Conservation (phyloP, 768 basidiomycete genomes). For the Rhodocollybia butyracea region DNA sequence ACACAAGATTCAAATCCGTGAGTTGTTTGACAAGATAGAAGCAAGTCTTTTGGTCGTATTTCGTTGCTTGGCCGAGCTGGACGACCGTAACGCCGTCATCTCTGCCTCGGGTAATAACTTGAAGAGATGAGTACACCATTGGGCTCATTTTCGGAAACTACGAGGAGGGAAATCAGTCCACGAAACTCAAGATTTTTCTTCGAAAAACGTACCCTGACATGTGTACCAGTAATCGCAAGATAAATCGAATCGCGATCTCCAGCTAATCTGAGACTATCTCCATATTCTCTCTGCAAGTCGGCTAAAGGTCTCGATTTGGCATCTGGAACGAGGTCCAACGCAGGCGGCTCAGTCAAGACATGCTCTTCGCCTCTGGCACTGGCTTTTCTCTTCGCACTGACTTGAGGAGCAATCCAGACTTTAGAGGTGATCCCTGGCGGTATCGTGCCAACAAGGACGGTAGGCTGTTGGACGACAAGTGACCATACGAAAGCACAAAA, state of each 20-base stretch:
- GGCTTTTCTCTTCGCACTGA: slow-evolving; percentile 62
- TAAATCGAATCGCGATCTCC: slow-evolving; percentile 74
- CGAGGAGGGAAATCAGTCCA: neutral
- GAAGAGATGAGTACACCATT: slow-evolving; percentile 81
- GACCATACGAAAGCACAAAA: slow-evolving; percentile 85
- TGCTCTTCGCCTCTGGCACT: slow-evolving; percentile 51
- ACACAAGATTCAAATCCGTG: slow-evolving; percentile 72
- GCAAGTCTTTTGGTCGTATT: slow-evolving; percentile 87
- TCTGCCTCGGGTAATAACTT: slow-evolving; percentile 79
- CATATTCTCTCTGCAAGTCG: slow-evolving; percentile 54
- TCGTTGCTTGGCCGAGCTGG: slow-evolving; percentile 70
- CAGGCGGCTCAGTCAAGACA: slow-evolving; percentile 37
- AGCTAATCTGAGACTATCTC: slow-evolving; percentile 66
- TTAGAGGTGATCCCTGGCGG: slow-evolving; percentile 58
- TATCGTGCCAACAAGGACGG: slow-evolving; percentile 69
- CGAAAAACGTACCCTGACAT: slow-evolving; percentile 50
- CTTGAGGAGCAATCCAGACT: slow-evolving; percentile 78
- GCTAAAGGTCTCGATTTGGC: slow-evolving; percentile 53
- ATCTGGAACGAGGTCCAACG: slow-evolving; percentile 53
- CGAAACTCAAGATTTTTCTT: slow-evolving; percentile 1
- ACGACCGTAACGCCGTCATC: slow-evolving; percentile 77
- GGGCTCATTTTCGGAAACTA: slow-evolving; percentile 80
- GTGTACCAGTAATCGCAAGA: slow-evolving; percentile 80
- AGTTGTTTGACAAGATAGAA: slow-evolving; percentile 83
- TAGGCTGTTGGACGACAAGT: slow-evolving; percentile 69